Evolutionary conservation across 1,284 basidiomycete species (phyloP).

Genomic region (Puccinia hordei): DNA sequence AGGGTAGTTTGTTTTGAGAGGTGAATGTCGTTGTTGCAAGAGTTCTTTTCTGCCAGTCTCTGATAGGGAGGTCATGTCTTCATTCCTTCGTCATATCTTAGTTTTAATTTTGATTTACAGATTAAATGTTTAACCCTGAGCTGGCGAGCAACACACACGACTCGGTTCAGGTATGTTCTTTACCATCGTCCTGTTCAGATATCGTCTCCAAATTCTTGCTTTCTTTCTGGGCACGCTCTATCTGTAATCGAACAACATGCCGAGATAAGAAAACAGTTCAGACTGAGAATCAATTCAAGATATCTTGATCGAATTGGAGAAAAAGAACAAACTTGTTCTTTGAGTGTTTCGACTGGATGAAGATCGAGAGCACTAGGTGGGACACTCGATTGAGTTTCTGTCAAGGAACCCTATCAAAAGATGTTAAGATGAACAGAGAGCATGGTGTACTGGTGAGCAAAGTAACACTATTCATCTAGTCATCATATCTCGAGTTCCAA

Average conservation of each 20-base stretch:
- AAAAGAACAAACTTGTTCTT: slow-evolving; percentile 14
- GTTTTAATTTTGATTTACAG: no score
- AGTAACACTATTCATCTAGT: neutral
- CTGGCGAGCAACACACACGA: no score
- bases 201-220: neutral
- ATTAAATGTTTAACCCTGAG: no score
- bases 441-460: neutral
- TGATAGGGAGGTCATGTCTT: no score
- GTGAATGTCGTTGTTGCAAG: no score
- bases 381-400: slow-evolving; percentile 48
- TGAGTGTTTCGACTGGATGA: slow-evolving; percentile 23
- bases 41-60: no score
- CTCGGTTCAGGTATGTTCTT: neutral
- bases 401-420: slow-evolving; percentile 35
- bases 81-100: no score
- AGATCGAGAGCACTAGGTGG: slow-evolving; percentile 35
- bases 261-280: neutral
- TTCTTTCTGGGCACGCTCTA: slow-evolving; percentile 10
- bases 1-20: no score
- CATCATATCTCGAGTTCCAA: neutral
- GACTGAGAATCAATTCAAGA: neutral
- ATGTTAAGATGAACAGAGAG: neutral
- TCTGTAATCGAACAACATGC: neutral
- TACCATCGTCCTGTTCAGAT: neutral
- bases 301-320: neutral